Base-by-base conservation (phyloP, 1,139 yeast species). In the Taphrina flavorubra region DNA sequence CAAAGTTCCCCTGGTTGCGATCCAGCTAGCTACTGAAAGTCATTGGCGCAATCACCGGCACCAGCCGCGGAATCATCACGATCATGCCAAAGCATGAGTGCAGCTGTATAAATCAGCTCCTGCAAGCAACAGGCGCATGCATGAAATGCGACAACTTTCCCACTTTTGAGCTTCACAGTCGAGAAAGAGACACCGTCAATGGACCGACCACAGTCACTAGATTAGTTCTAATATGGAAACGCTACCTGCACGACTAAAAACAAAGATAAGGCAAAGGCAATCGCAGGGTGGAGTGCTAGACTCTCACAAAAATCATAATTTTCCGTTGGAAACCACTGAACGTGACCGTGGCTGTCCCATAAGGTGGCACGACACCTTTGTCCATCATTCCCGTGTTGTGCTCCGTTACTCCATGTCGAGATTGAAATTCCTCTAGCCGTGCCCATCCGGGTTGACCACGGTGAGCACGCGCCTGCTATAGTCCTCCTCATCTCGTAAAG, bases 401-500 rank as follows among this genome's bases (percentile, higher is more conserved):
- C 31, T 25, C 31, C 42, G 42, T 39, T 39, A 37, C 40, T 37
- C 6, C 42, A 39, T 11, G 14, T 14, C 42, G 14, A 39, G 14
- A 39, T 2, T 39, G 14, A 39, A 6, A 39, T 2, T 39, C 31
- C 31, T 25, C 31, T 34, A 49, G n/a, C n/a, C n/a, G 36, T 34
- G 53, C 8, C 36, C 31, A 59, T 76, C 79, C 1, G 90, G 90
- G 77, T 89, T 89, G n/a, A 88, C 84, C 44, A 89, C 87, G 68
- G 88, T 82, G 70, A 90, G 79, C 14, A 87, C 88, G 72, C 86
- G 83, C 70, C 96, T 81, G 7, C 90, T 85, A 77, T 89, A 89
- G 76, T 89, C 95, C 70, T 82, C 80, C 72, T 89, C 88, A 76
- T 90, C 96, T 51, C 86, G 88, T 69, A 90, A 79, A n/a, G 90